Percentiles rank a stretch among this genome's conserved stretches.
phyloP scores from a whole-genome alignment of 495 filamentous ascomycete species.

The Penicillium simplicissimum region DNA sequence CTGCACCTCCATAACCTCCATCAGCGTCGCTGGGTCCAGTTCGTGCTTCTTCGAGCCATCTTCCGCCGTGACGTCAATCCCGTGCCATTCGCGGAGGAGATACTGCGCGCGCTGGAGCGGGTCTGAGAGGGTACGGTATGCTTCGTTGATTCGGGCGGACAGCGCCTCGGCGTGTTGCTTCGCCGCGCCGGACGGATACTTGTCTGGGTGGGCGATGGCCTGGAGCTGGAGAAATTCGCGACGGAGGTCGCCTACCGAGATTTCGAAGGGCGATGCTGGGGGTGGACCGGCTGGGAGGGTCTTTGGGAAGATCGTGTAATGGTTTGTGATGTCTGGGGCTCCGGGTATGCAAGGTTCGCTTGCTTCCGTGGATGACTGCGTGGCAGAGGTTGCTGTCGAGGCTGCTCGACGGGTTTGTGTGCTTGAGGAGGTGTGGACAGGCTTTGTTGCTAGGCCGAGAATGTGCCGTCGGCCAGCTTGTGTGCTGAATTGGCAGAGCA shows the following conservation, averaged over 20 bases:
- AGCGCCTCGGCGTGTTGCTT: conserved; percentile 68
- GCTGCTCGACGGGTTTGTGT: conserved; percentile 5
- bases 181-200: conserved; percentile 53
- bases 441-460: background rate
- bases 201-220: conserved; percentile 78
- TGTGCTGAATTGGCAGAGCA: conserved; percentile 7
- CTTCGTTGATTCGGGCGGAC: conserved; percentile 81
- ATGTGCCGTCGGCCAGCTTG: conserved; percentile 1
- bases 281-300: conserved; percentile 82
- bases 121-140: conserved; percentile 77
- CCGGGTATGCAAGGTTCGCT: conserved; percentile 16
- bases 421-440: background rate
- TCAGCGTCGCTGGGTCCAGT: conserved; percentile 70
- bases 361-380: conserved; percentile 24
- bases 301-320: conserved; percentile 87
- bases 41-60: conserved; percentile 66
- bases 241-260: conserved; percentile 65
- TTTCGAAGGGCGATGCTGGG: conserved; percentile 70
- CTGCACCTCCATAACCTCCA: conserved; percentile 83
- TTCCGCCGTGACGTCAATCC: conserved; percentile 69
- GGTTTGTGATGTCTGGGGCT: conserved; percentile 50
- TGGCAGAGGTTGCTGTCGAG: background rate
- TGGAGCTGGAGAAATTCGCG: conserved; percentile 87
- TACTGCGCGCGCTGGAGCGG: conserved; percentile 85
- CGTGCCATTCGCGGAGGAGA: conserved; percentile 64